Percentiles rank a stretch among this genome's conserved stretches.
phyloP scores from a whole-genome alignment of 1,284 basidiomycete species.

The Ganoderma leucocontextum region DNA sequence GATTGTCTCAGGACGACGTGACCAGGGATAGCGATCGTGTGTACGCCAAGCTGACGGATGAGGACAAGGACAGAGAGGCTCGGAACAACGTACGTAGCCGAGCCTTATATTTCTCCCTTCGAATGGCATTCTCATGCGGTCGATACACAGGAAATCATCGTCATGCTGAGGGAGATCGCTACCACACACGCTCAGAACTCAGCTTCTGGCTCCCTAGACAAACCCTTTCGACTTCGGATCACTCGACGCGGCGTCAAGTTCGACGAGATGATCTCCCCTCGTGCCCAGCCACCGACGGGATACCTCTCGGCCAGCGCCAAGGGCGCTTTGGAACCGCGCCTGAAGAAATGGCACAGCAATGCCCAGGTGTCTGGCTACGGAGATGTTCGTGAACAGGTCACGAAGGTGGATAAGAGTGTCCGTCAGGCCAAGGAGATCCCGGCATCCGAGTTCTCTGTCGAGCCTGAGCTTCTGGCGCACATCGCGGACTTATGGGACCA shows the following conservation, averaged over 20 bases:
- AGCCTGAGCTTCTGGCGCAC: conserved; percentile 30
- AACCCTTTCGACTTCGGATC: conserved; percentile 17
- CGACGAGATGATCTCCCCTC: neutral
- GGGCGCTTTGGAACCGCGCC: neutral
- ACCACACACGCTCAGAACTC: neutral
- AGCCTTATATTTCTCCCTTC: neutral
- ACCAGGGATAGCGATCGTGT: neutral
- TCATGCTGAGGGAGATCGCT: neutral
- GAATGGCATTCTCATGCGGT: neutral
- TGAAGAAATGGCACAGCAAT: conserved; percentile 21
- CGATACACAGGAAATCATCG: neutral
- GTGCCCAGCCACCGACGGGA: neutral
- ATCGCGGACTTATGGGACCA: conserved; percentile 35
- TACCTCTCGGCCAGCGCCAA: neutral
- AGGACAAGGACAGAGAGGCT: neutral
- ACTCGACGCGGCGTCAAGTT: conserved; percentile 9
- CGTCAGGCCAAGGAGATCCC: conserved; percentile 42
- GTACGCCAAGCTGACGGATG: neutral
- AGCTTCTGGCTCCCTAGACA: conserved; percentile 14
- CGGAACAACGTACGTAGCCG: neutral
- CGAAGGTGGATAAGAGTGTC: conserved; percentile 30
- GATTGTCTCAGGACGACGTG: neutral
- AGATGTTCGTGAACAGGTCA: conserved; percentile 27
- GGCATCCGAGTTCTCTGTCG: conserved; percentile 37
- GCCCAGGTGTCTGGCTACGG: conserved; percentile 25